phyloP scores from a whole-genome alignment of 108 stramenopile species.

The Cyclotella atomus region DNA sequence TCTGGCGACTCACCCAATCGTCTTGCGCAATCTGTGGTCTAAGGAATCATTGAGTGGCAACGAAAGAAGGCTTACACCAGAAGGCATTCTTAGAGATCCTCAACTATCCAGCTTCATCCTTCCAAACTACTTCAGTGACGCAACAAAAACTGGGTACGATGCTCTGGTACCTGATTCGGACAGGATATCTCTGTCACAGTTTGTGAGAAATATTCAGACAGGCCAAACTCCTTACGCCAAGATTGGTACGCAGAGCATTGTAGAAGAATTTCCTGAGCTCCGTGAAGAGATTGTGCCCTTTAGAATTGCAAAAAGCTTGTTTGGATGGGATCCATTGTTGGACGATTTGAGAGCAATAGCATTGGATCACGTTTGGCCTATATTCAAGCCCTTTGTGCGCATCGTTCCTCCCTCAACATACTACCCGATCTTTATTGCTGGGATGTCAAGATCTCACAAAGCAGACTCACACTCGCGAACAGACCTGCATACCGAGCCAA shows the following conservation, averaged over 20 bases:
- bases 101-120: conserved; percentile 49
- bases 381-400: conserved; percentile 10
- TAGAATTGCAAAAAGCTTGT: conserved; percentile 56
- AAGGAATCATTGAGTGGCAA: conserved; percentile 15
- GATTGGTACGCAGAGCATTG: conserved; percentile 77
- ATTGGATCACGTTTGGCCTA: background rate
- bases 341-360: conserved; percentile 28
- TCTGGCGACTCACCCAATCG: conserved; percentile 34
- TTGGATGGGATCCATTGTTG: conserved; percentile 66
- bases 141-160: conserved; percentile 40
- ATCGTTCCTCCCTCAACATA: conserved; percentile 60
- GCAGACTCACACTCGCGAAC: conserved; percentile 46
- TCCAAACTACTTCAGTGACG: conserved; percentile 66
- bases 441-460: conserved; percentile 4
- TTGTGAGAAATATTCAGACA: conserved; percentile 54
- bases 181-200: conserved; percentile 37
- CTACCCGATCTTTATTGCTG: conserved; percentile 76
- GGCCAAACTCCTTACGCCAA: conserved; percentile 57
- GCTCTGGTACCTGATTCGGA: conserved; percentile 67
- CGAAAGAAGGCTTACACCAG: conserved; percentile 51
- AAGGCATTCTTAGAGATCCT: conserved; percentile 58
- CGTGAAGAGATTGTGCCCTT: conserved; percentile 59
- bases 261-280: conserved; percentile 61
- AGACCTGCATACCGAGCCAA: conserved; percentile 85
- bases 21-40: conserved; percentile 42